Evolutionary conservation across 78 protist genomes (phyloP), one percentile per base, ranked within the genome.

Genomic region (Carpediemonas membranifera): DNA sequence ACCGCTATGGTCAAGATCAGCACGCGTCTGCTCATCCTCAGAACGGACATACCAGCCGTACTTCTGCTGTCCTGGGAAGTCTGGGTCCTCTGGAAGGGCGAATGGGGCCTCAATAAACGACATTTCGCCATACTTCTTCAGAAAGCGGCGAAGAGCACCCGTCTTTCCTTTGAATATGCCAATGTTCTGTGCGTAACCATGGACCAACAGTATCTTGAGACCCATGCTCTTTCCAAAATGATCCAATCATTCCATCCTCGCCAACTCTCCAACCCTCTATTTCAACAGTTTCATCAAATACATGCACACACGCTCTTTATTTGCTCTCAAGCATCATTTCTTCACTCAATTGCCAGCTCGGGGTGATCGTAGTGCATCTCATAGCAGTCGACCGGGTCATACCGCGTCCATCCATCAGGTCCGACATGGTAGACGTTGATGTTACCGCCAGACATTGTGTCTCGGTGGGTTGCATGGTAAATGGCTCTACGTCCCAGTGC

Each of bases 391-490:
- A 41, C 47, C 47, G 47, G 47, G 47, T 41, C 47, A 41, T 41
- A 9, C 47, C 47, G 9, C 47, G n/a, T n/a, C n/a, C n/a, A n/a
- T n/a, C n/a, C n/a, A n/a, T 41, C 47, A 9, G 47, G 21, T 13
- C 47, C 47, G 47, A 9, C 47, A 5, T 41, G 47, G 47, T 5
- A 13, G 47, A 41, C 21, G 52, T 81, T 77, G 67, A 92, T 86
- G 21, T 36, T 39, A 50, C 98, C 98, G 43, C 99, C 99, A 24
- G 92, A 81, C 68, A 56, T 67, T 2, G 97, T 92, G 62, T 97
- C 99, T 11, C 98, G 63, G 80, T 91, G 88, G 5, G 95, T 90
- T 1, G 99, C 99, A 68, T 87, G 96, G 77, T 71, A 88, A 65
- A 97, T 91, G 36, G 98, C 89, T 14, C 94, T 61, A 27, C 96